These are phyloP conservation scores for Meripilus lineatus DNA, from an alignment of 1,284 basidiomycete genomes.

Conservation along the genomic window DNA sequence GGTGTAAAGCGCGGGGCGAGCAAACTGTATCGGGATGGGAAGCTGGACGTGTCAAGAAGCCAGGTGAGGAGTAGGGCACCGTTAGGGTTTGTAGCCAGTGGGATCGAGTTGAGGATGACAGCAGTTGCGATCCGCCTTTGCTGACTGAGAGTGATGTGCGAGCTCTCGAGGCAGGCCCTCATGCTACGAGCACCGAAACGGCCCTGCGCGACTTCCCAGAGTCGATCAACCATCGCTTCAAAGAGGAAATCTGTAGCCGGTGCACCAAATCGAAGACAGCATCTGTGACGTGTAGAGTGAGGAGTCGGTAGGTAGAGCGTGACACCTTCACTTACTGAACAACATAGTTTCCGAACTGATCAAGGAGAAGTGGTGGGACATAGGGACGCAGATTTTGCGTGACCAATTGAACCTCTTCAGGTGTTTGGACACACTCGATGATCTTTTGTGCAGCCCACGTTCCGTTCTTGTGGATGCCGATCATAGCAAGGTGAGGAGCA, in stretches of 20 bases:
- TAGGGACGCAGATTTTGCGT: conserved; percentile 87
- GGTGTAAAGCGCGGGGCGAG: conserved; percentile 94
- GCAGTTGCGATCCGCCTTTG: conserved; percentile 94
- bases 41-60: conserved; percentile 91
- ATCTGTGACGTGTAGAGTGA: conserved; percentile 39
- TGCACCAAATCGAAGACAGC: conserved; percentile 86
- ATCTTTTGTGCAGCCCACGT: conserved; percentile 99
- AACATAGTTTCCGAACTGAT: conserved; percentile 98
- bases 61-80: conserved; percentile 94
- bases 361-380: conserved; percentile 89
- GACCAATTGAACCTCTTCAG: conserved; percentile 85
- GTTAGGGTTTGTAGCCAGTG: conserved; percentile 96
- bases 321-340: conserved; percentile 65
- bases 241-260: conserved; percentile 95
- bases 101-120: conserved; percentile 95
- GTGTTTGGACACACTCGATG: conserved; percentile 90
- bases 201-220: conserved; percentile 97
- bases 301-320: background rate
- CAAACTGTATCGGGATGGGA: conserved; percentile 90
- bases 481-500: conserved; percentile 92
- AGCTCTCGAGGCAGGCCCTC: conserved; percentile 92
- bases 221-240: conserved; percentile 96
- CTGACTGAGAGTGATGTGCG: conserved; percentile 80
- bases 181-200: conserved; percentile 97
- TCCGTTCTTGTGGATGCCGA: conserved; percentile 99